Evolutionary conservation across 1,284 basidiomycete species (phyloP).

Genomic region (Gymnopus androsaceus): DNA sequence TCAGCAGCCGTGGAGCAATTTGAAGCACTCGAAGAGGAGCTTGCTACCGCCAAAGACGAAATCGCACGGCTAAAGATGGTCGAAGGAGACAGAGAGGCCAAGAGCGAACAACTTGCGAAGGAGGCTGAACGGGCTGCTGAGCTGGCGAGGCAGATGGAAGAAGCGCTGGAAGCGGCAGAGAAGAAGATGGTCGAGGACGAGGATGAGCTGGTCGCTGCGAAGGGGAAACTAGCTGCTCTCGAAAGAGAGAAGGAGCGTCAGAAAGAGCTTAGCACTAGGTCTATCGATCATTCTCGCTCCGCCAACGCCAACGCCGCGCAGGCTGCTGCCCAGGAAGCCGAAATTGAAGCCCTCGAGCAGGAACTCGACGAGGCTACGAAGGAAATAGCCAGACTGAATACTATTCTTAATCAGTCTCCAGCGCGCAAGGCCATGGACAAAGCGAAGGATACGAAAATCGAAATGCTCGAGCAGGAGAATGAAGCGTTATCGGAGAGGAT

Average conservation of each 20-base stretch:
- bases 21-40: conserved; percentile 53
- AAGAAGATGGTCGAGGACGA: conserved; percentile 64
- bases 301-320: conserved; percentile 30
- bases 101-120: conserved; percentile 52
- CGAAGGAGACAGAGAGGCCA: conserved; percentile 49
- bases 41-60: conserved; percentile 47
- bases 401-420: conserved; percentile 72
- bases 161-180: conserved; percentile 71
- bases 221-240: conserved; percentile 51
- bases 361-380: conserved; percentile 80
- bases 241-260: conserved; percentile 61
- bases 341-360: conserved; percentile 67
- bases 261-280: conserved; percentile 39
- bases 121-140: conserved; percentile 54
- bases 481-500: conserved; percentile 73
- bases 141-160: conserved; percentile 65
- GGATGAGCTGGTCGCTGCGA: conserved; percentile 52
- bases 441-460: conserved; percentile 72
- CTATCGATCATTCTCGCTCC: conserved; percentile 35
- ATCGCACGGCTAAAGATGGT: conserved; percentile 45
- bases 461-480: conserved; percentile 73
- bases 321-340: conserved; percentile 43
- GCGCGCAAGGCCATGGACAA: conserved; percentile 72
- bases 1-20: conserved; percentile 47
- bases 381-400: conserved; percentile 76